phyloP scores from a whole-genome alignment of 192 early-diverging fungal species.

The Podila minutissima region DNA sequence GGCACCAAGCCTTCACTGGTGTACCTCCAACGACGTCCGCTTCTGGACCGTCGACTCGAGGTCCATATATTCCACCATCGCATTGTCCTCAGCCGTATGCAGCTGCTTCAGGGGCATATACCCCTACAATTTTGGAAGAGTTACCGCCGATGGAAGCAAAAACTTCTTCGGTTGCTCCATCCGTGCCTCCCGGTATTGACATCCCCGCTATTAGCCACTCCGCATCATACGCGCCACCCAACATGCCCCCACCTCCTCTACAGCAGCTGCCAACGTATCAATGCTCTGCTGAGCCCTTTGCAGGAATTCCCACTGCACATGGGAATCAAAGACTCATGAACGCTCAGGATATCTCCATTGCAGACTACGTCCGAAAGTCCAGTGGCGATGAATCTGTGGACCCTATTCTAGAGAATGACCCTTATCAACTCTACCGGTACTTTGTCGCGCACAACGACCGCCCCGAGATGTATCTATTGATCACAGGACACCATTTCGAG shows the following conservation, averaged over 20 bases:
- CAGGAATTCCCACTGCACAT: constrained; percentile 27
- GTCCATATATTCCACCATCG: not conserved
- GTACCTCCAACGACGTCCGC: not conserved
- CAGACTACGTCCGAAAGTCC: constrained; percentile 14
- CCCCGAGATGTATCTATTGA: constrained; percentile 31
- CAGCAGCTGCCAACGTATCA: not conserved
- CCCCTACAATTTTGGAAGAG: too few relatives aligned
- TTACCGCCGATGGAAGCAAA: too few relatives aligned
- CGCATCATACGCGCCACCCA: constrained; percentile 1
- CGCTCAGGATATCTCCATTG: constrained; percentile 40
- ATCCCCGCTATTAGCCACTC: not conserved
- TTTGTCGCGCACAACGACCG: constrained; percentile 54
- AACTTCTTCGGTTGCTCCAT: too few relatives aligned
- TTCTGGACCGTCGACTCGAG: not conserved
- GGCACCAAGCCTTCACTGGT: too few relatives aligned
- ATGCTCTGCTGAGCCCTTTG: not conserved
- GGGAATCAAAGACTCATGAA: constrained; percentile 19
- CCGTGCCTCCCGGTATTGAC: too few relatives aligned
- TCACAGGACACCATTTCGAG: constrained; percentile 42
- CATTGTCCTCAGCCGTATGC: not conserved
- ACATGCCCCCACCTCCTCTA: constrained; percentile 12
- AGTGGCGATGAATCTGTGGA: constrained; percentile 29
- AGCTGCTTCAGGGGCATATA: too few relatives aligned
- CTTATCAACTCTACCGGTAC: constrained; percentile 48
- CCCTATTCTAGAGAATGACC: constrained; percentile 15